Conservation (phyloP, 2,329 filamentous ascomycete species). For the Sporothrix phasma region DNA sequence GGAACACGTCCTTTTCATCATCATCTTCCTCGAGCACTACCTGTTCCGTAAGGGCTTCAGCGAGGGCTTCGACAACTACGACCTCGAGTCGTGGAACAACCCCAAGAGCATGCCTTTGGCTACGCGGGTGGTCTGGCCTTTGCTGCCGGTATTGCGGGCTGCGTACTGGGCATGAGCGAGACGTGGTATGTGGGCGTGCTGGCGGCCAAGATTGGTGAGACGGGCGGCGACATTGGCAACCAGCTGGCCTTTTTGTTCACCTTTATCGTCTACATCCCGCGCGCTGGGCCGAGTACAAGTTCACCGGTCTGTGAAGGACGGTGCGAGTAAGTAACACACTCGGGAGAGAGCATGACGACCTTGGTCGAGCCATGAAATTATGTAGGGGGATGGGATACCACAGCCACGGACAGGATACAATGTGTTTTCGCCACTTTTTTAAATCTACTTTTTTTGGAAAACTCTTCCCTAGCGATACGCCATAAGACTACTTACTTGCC, state of each 20-base stretch:
- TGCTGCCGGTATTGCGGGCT: slow-evolving; percentile 35
- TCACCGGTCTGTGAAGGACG: slow-evolving; percentile 28
- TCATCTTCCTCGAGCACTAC: slow-evolving; percentile 40
- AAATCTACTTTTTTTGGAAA: not conserved
- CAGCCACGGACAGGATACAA: not conserved
- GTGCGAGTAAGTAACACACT: not conserved
- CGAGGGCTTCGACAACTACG: slow-evolving; percentile 31
- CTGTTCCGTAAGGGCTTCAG: slow-evolving; percentile 32
- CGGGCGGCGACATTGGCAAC: slow-evolving; percentile 42
- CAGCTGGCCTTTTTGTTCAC: slow-evolving; percentile 43
- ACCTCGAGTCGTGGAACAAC: slow-evolving; percentile 40
- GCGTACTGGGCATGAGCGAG: slow-evolving; percentile 49
- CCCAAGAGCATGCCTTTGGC: slow-evolving; percentile 33
- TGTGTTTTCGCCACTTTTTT: not conserved
- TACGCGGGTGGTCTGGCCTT: slow-evolving; percentile 36
- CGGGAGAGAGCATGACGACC: not conserved
- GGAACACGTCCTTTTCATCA: slow-evolving; percentile 38
- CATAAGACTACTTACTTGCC: not conserved
- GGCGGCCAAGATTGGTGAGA: slow-evolving; percentile 33
- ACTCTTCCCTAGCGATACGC: not conserved
- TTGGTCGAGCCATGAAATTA: too few species aligned
- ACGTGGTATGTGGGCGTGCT: slow-evolving; percentile 44
- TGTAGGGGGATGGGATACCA: too few species aligned
- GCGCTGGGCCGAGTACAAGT: slow-evolving; percentile 39
- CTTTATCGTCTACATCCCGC: slow-evolving; percentile 35